Conservation (phyloP, 805 yeast genomes). For the Candida patagonica region DNA sequence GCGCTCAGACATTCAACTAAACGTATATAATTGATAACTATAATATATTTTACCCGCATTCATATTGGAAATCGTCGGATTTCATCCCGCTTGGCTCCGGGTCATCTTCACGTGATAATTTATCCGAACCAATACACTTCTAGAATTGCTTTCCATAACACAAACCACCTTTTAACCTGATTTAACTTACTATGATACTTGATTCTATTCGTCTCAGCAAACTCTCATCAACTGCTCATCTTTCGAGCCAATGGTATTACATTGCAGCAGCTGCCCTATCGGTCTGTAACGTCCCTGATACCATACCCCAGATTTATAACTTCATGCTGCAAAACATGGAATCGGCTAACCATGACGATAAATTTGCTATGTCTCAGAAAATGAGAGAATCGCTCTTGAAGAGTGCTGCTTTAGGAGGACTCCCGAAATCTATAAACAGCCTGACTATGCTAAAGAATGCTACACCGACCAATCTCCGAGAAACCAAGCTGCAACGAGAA, state of each 20-base stretch:
- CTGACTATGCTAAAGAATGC: conserved; percentile 51
- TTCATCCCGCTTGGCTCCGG: no score
- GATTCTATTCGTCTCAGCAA: conserved; percentile 48
- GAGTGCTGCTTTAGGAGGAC: conserved; percentile 68
- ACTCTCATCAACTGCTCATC: conserved; percentile 45
- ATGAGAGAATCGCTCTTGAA: conserved; percentile 73
- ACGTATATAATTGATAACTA: no score
- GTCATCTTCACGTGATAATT: no score
- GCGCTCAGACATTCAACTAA: no score
- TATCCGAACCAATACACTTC: no score
- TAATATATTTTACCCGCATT: no score
- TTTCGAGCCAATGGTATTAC: conserved; percentile 59
- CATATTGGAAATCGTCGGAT: no score
- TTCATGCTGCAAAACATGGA: conserved; percentile 39
- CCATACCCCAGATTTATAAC: conserved; percentile 64
- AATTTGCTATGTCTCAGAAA: conserved; percentile 37
- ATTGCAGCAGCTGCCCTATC: conserved; percentile 75
- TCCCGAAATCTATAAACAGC: conserved; percentile 79
- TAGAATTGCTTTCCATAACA: no score
- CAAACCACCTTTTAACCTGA: no score
- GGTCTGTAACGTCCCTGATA: conserved; percentile 75
- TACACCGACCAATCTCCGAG: conserved; percentile 48
- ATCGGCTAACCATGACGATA: conserved; percentile 11
- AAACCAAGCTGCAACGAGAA: conserved; percentile 20
- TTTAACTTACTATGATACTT: no score